phyloP scores from a whole-genome alignment of 371 early-diverging fungal genomes.

The Syncephalastrum monosporum region DNA sequence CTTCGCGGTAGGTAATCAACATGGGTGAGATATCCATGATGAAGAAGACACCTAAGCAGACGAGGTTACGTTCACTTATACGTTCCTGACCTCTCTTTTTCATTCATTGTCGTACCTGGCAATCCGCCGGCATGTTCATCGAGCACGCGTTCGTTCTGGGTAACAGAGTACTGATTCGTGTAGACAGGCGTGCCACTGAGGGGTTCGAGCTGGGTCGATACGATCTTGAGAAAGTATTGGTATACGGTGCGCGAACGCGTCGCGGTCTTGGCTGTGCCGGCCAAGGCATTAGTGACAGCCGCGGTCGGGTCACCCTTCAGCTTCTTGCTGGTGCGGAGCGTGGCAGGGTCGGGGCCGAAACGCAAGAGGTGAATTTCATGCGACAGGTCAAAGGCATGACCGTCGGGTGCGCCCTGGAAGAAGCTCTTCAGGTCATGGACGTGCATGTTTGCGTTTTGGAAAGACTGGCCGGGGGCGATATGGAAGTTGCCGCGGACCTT shows the following conservation, averaged over 20 bases:
- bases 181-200: slow-evolving; percentile 59
- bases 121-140: slow-evolving; percentile 34
- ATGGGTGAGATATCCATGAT: slow-evolving; percentile 97
- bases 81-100: neutral
- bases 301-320: slow-evolving; percentile 25
- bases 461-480: slow-evolving; percentile 89
- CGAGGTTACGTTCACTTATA: neutral
- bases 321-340: neutral
- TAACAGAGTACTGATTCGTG: slow-evolving; percentile 95
- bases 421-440: slow-evolving; percentile 72
- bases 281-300: slow-evolving; percentile 78
- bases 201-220: slow-evolving; percentile 80
- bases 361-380: slow-evolving; percentile 83
- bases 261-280: slow-evolving; percentile 52
- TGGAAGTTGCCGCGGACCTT: slow-evolving; percentile 92
- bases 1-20: slow-evolving; percentile 86
- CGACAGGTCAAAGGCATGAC: slow-evolving; percentile 71
- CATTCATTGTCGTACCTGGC: slow-evolving; percentile 43
- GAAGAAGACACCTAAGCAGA: slow-evolving; percentile 81
- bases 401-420: slow-evolving; percentile 37
- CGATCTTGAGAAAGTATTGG: slow-evolving; percentile 94
- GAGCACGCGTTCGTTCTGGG: slow-evolving; percentile 69
- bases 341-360: slow-evolving; percentile 63
- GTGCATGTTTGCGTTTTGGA: slow-evolving; percentile 74
- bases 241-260: slow-evolving; percentile 42